Base-by-base conservation (phyloP, 2,329 filamentous ascomycete species). In the Xylaria sp. region DNA sequence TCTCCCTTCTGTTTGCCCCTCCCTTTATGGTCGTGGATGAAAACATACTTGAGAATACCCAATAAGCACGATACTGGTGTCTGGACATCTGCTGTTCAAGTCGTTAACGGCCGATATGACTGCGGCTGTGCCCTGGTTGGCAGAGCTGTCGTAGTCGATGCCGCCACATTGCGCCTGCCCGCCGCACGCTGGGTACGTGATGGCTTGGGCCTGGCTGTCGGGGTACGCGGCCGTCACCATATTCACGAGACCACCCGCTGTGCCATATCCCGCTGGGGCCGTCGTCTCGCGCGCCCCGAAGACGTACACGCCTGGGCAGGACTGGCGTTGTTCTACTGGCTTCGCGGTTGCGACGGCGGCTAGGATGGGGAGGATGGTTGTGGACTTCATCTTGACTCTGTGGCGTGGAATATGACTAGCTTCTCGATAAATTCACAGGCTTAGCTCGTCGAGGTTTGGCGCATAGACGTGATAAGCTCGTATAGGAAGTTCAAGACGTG, bases 51-150 rank as follows among this genome's bases (percentile, higher is more conserved):
- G 87, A 9, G 86, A 89, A 76, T 90, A 90, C 39, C 88, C 89
- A 45, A 90, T 85, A 32, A 90, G 78, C 8, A 90, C 86, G 32
- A 90, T 80, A 73, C 88, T 79, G 5, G 87, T 86, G 72, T 77
- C 78, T 7, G 89, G 88, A 73, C 88, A 90, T 73, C 81, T 80
- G 55, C 79, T 76, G 73, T 87, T 84, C 77, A 84, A 88, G 20
- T 78, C 77, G 65, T 85, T 90, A 10, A 90, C 87, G 25, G 86
- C 86, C 55, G 79, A 82, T 15, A 86, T 81, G 8, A 89, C 87
- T 20, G 87, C 87, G 5, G 78, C 70, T 41, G 85, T 87, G 48
- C 89, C 88, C 68, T 86, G 82, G 0, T 79, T 71, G 1, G 85
- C 87, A 3, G 87, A 90, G 72, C 81, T 82, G 13, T 83, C 85